Conservation (phyloP, 495 filamentous ascomycete species). For the Penicillium bialowiezense region DNA sequence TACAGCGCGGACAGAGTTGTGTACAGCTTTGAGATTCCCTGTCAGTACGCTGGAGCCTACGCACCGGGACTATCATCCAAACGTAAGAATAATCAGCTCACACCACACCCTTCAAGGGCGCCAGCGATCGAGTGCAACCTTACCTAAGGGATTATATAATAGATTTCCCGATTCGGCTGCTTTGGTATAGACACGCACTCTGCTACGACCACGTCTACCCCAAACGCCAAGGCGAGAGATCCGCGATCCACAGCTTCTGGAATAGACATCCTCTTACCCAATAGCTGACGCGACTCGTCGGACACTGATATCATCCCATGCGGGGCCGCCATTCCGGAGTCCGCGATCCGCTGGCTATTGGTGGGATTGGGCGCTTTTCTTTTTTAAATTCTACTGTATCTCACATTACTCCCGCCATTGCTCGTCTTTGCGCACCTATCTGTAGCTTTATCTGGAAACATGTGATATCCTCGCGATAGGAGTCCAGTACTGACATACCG, state of each 20-base stretch:
- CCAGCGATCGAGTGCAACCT: no score
- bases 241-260: conserved; percentile 44
- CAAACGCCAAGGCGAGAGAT: conserved; percentile 39
- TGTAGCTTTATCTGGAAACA: background rate
- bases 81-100: background rate
- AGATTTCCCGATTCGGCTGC: background rate
- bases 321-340: conserved; percentile 37
- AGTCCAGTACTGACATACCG: conserved; percentile 2
- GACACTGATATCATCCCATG: conserved; percentile 42
- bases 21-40: no score
- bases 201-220: conserved; percentile 17
- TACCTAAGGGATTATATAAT: conserved; percentile 6
- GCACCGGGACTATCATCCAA: no score
- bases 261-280: conserved; percentile 25
- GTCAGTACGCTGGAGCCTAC: no score
- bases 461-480: conserved; percentile 4
- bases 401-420: background rate
- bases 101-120: no score
- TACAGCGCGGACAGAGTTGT: background rate
- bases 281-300: conserved; percentile 16
- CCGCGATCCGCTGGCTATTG: conserved; percentile 17
- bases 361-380: background rate
- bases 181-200: background rate
- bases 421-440: no score
- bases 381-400: background rate